Percentiles rank a stretch among this genome's conserved stretches.
Conservation (phyloP, 129 eudicot species). For the Glebionis coronaria region DNA sequence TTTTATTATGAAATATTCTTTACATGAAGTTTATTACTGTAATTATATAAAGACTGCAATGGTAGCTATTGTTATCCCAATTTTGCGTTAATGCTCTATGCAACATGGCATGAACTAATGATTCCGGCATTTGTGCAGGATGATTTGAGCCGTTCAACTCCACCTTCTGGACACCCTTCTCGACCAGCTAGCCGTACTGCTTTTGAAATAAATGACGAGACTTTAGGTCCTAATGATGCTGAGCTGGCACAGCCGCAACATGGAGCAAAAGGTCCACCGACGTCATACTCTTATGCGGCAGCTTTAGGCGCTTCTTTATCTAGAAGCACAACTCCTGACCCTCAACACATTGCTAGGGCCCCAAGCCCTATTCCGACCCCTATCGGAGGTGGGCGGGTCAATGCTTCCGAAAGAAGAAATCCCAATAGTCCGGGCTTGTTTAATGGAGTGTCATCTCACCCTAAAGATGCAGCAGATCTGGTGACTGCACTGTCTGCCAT, state of each 20-base stretch:
- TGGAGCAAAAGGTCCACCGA: slow-evolving; percentile 43
- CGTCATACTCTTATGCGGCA: slow-evolving; percentile 90
- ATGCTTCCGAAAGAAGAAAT: slow-evolving; percentile 51
- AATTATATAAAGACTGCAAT: neutral
- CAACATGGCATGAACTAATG: slow-evolving; percentile 1
- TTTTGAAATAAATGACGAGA: slow-evolving; percentile 53
- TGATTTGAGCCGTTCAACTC: slow-evolving; percentile 66
- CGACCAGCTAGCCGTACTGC: slow-evolving; percentile 95
- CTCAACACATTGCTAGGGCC: slow-evolving; percentile 80
- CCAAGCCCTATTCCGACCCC: slow-evolving; percentile 95
- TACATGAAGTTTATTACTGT: neutral
- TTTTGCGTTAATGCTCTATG: neutral
- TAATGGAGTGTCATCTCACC: slow-evolving; percentile 37
- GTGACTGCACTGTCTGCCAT: slow-evolving; percentile 72
- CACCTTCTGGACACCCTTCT: slow-evolving; percentile 79
- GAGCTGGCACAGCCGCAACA: slow-evolving; percentile 59
- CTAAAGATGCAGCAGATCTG: slow-evolving; percentile 59
- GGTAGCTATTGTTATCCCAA: neutral
- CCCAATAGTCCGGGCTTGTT: slow-evolving; percentile 53
- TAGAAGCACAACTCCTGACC: slow-evolving; percentile 95
- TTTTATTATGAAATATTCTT: neutral
- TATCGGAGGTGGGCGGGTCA: slow-evolving; percentile 72
- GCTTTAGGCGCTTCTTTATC: slow-evolving; percentile 90
- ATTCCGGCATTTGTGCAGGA: slow-evolving; percentile 42
- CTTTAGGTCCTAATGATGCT: slow-evolving; percentile 49